Percentiles rank a stretch among this genome's conserved stretches.
phyloP scores from a whole-genome alignment of 2,329 filamentous ascomycete genomes.

The Aspergillus ochraceus region DNA sequence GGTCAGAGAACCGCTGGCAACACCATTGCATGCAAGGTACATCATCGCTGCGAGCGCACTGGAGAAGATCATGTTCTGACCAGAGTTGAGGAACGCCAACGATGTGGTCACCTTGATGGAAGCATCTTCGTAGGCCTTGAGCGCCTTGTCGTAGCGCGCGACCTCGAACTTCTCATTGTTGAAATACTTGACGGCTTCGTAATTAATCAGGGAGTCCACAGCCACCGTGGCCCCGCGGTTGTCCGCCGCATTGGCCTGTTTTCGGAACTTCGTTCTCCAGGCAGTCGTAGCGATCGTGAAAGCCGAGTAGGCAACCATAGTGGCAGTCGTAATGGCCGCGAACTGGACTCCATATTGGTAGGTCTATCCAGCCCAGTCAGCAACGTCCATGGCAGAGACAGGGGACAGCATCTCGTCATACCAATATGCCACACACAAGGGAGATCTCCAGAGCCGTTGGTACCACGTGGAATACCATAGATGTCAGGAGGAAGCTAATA shows the following conservation, averaged over 20 bases:
- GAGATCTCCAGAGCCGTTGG: conserved; percentile 91
- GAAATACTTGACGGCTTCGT: conserved; percentile 98
- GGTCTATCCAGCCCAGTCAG: conserved; percentile 52
- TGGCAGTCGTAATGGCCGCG: conserved; percentile 82
- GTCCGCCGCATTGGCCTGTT: conserved; percentile 92
- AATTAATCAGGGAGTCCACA: conserved; percentile 96
- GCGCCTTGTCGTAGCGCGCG: conserved; percentile 80
- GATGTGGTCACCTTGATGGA: conserved; percentile 98
- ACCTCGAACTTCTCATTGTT: conserved; percentile 98
- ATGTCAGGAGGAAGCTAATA: conserved; percentile 93
- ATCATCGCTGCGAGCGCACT: conserved; percentile 94
- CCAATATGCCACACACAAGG: conserved; percentile 91
- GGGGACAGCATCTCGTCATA: conserved; percentile 30
- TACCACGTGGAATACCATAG: conserved; percentile 97
- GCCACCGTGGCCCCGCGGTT: conserved; percentile 94
- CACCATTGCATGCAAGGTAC: conserved; percentile 90
- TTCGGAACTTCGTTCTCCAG: conserved; percentile 95
- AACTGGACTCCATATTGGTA: conserved; percentile 94
- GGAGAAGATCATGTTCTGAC: conserved; percentile 97
- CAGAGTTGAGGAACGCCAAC: conserved; percentile 85
- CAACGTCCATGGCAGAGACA: background rate
- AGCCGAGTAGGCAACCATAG: conserved; percentile 92
- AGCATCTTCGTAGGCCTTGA: conserved; percentile 84
- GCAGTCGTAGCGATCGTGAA: conserved; percentile 97
- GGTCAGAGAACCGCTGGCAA: conserved; percentile 76